phyloP scores from a whole-genome alignment of 805 yeast species.

The Pichia occidentalis region DNA sequence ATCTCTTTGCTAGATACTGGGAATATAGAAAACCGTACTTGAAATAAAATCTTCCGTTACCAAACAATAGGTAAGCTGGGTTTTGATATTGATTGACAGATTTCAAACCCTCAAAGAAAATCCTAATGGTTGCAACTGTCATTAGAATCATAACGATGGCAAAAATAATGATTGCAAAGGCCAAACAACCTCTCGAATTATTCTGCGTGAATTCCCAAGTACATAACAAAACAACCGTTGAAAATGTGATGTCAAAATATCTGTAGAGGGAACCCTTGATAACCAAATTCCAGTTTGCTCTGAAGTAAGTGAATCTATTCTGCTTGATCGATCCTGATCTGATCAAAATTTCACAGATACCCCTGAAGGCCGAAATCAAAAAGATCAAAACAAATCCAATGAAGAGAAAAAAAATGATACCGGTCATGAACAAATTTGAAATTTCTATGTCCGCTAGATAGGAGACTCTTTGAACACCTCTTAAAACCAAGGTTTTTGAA shows the following conservation, averaged over 20 bases:
- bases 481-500: slow-evolving; percentile 67
- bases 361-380: slow-evolving; percentile 58
- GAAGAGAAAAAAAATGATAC: slow-evolving; percentile 76
- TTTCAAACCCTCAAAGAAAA: slow-evolving; percentile 64
- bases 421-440: slow-evolving; percentile 79
- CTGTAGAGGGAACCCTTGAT: slow-evolving; percentile 87
- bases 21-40: slow-evolving; percentile 89
- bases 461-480: slow-evolving; percentile 92
- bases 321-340: slow-evolving; percentile 52
- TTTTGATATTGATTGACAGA: slow-evolving; percentile 72
- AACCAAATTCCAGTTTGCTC: slow-evolving; percentile 77
- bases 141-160: slow-evolving; percentile 52
- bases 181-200: slow-evolving; percentile 79
- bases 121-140: slow-evolving; percentile 65
- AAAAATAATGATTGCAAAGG: slow-evolving; percentile 70
- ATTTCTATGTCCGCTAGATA: slow-evolving; percentile 80
- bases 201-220: slow-evolving; percentile 83
- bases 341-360: slow-evolving; percentile 54
- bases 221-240: slow-evolving; percentile 74
- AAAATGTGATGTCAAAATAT: slow-evolving; percentile 75
- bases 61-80: slow-evolving; percentile 87
- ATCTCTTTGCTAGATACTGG: slow-evolving; percentile 81
- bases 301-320: slow-evolving; percentile 65
- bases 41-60: slow-evolving; percentile 74
- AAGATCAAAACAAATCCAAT: slow-evolving; percentile 57